Conservation (phyloP, 2,329 filamentous ascomycete genomes). For the Alternaria sp. region DNA sequence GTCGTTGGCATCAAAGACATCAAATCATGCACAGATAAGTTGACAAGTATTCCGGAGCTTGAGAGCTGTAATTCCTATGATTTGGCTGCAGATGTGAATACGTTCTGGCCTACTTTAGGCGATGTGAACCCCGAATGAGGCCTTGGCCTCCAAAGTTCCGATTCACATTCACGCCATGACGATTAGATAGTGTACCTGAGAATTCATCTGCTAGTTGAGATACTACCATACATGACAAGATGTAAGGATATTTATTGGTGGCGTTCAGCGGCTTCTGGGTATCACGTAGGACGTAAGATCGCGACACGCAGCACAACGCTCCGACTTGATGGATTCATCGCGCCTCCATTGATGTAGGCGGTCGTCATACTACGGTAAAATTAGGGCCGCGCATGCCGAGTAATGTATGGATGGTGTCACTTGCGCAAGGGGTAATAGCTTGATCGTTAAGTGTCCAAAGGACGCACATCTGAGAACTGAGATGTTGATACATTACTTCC, state of each 20-base stretch:
- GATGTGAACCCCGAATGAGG: background rate
- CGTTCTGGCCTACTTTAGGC: background rate
- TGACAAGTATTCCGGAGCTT: background rate
- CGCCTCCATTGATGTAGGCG: background rate
- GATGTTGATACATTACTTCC: background rate
- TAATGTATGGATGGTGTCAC: background rate
- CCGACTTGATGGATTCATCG: background rate
- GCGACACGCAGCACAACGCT: slow-evolving; percentile 4
- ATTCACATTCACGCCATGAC: background rate
- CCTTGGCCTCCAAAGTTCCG: background rate
- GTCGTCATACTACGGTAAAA: background rate
- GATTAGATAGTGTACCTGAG: background rate
- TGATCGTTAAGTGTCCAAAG: background rate
- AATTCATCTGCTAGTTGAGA: background rate
- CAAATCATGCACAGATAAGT: background rate
- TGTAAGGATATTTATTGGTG: slow-evolving; percentile 2
- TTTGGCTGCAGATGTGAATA: background rate
- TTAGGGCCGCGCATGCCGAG: background rate
- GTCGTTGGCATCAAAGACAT: background rate
- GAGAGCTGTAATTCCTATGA: background rate
- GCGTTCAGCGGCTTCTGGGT: slow-evolving; percentile 9
- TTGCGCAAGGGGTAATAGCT: background rate
- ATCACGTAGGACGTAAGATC: slow-evolving; percentile 6
- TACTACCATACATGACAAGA: background rate
- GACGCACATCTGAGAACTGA: background rate